A percentile compares a stretch with the other conserved stretches of the same genome.
These are phyloP conservation scores for Dictyostelium discoideum DNA, from an alignment of 78 protist genomes.

Conservation along the genomic window DNA sequence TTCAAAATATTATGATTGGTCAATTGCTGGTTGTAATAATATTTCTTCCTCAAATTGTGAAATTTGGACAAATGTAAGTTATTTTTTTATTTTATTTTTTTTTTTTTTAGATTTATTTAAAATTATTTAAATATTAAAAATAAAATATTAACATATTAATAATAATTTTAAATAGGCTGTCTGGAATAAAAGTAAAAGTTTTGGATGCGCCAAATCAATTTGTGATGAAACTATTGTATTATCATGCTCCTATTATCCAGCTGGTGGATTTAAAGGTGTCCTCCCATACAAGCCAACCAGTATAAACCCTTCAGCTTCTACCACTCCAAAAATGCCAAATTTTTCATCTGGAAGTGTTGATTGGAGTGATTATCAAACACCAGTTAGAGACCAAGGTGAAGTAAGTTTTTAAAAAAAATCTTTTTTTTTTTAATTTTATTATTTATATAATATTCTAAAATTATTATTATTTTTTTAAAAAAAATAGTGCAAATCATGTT, in stretches of 20 bases:
- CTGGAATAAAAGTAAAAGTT: background rate
- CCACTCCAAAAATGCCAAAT: background rate
- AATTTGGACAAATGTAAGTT: slow-evolving; percentile 3
- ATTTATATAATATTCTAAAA: background rate
- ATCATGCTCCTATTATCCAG: background rate
- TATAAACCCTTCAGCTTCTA: background rate
- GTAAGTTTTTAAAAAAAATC: background rate
- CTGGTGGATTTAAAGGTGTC: background rate
- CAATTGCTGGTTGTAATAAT: background rate
- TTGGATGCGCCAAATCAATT: slow-evolving; percentile 25
- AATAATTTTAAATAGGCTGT: background rate
- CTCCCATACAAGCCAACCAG: background rate
- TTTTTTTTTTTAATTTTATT: background rate
- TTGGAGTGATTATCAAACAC: slow-evolving; percentile 81
- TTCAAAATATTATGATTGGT: slow-evolving; percentile 11
- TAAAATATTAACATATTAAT: background rate
- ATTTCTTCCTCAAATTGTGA: background rate
- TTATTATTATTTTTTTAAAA: background rate
- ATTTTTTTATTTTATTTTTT: background rate
- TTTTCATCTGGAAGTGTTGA: slow-evolving; percentile 7
- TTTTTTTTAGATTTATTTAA: too few species aligned
- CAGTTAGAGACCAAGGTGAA: slow-evolving; percentile 91
- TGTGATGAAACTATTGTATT: background rate
- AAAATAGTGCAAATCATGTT: slow-evolving; percentile 23
- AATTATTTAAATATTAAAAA: too few species aligned